Evolutionary conservation across 495 filamentous ascomycete species (phyloP), one percentile per base, ranked within the genome.

Genomic region (Hypoxylon crocopeplum): DNA sequence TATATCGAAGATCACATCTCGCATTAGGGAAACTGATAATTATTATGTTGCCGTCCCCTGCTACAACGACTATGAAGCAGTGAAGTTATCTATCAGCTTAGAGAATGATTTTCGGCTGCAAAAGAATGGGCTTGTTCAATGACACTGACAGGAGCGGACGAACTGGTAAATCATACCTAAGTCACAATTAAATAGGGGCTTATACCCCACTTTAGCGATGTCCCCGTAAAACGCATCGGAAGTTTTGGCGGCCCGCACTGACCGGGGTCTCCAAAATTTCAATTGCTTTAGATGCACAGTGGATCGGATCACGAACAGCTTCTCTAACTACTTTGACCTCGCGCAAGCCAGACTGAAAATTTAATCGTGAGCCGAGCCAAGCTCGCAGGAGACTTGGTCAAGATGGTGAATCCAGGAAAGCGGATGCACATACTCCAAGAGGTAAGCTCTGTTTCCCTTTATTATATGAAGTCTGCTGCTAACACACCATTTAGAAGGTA

Each of bases 341-440:
- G 56, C 50, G 42, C 48, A 40, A 38, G 47, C 36, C 48, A 33
- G 7, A 58, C 36, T 42, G 48, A 49, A 54, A 54, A 58, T 48
- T 53, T 46, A 20, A 62, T 27, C 32, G 25, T 39, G 61, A 61
- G 59, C 57, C 10, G 38, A 56, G n/a, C 15, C 11, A 42, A 55
- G 67, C 69, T 72, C 59, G 59, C 24, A 48, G 50, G 39, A 60
- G n/a, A 46, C 50, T 56, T 54, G n/a, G 42, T 72, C 70, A 85
- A 76, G 47, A 96, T 94, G 91, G 89, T 93, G 64, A 87, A 85
- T 71, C 72, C 93, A 63, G 76, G 86, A 70, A 84, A 83, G 72
- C 90, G 93, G 46, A 89, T 92, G 85, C 80, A 86, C 69, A 88
- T 85, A 77, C 77, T 96, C 73, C 84, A 83, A 75, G 77, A 82